phyloP scores from a whole-genome alignment of 164 flowering plant species.

The Echeveria elegans region DNA sequence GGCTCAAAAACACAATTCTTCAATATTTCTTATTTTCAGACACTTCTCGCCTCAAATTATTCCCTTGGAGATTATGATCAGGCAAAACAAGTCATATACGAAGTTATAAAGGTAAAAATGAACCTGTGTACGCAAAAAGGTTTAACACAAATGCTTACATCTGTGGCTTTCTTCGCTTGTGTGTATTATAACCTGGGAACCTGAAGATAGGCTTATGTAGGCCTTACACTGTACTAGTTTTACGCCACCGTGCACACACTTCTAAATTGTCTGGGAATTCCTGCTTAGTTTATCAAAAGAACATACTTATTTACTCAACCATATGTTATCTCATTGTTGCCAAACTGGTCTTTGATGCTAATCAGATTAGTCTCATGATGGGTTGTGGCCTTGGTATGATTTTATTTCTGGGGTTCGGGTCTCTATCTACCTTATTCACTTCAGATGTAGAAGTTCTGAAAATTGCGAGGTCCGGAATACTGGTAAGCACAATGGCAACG shows the following conservation, averaged over 20 bases:
- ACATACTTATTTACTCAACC: background rate
- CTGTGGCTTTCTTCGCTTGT: background rate
- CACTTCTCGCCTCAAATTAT: conserved; percentile 73
- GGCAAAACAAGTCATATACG: conserved; percentile 57
- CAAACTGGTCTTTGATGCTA: conserved; percentile 1
- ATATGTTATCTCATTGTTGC: background rate
- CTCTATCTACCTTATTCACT: conserved; percentile 55
- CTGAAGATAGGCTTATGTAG: background rate
- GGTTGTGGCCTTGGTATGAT: conserved; percentile 52
- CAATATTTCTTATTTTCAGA: conserved; percentile 28
- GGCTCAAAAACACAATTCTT: background rate
- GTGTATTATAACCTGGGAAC: background rate
- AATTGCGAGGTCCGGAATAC: conserved; percentile 61
- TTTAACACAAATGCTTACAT: background rate
- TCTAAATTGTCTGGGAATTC: background rate
- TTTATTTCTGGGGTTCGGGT: conserved; percentile 63
- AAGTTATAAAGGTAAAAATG: conserved; percentile 61
- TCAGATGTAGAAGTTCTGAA: conserved; percentile 62
- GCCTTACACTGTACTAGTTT: background rate
- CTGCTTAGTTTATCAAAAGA: background rate
- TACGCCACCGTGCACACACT: background rate
- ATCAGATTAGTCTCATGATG: conserved; percentile 63
- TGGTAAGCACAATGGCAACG: conserved; percentile 40
- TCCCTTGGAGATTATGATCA: conserved; percentile 53
- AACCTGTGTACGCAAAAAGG: background rate